Percentiles rank a stretch among this genome's conserved stretches.
Evolutionary conservation across 75 land plant genomes (phyloP).

Genomic region (Selaginella moellendorffii): DNA sequence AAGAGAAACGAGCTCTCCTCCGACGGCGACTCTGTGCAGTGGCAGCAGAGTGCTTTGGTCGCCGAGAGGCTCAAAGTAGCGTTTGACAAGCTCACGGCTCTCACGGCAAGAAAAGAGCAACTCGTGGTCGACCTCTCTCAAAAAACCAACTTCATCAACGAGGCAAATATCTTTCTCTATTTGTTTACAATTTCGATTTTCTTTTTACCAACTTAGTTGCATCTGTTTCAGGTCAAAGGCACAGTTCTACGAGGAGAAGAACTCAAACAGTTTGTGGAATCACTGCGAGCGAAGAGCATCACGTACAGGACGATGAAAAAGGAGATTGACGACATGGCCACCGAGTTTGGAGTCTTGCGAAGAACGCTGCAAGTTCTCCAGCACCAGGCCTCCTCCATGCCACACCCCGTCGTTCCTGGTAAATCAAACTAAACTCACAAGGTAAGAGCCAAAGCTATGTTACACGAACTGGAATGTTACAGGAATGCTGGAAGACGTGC

Average conservation of each 20-base stretch:
- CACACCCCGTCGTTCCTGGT: neutral
- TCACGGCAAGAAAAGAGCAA: neutral
- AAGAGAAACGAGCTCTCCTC: neutral
- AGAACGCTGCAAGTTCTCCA: constrained; percentile 13
- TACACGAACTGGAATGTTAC: too few species aligned
- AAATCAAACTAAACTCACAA: too few species aligned
- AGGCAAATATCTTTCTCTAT: neutral
- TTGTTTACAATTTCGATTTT: too few species aligned
- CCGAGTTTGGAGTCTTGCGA: constrained; percentile 6
- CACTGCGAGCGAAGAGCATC: constrained; percentile 15
- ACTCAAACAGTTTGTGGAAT: constrained; percentile 19
- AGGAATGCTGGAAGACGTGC: neutral
- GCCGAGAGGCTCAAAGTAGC: constrained; percentile 13
- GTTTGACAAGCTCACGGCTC: constrained; percentile 8
- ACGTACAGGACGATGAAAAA: constrained; percentile 16
- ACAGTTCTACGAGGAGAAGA: constrained; percentile 22
- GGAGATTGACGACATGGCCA: constrained; percentile 17
- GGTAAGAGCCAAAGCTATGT: too few species aligned
- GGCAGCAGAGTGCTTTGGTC: constrained; percentile 14
- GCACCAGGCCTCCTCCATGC: constrained; percentile 9
- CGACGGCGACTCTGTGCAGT: constrained; percentile 2
- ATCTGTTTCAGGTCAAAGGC: constrained; percentile 24
- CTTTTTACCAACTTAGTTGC: too few species aligned
- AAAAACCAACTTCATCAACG: neutral
- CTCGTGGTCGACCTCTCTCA: constrained; percentile 6